Percentiles rank a stretch among this genome's conserved stretches.
These are phyloP conservation scores for Plasmodium sp. DNA, from an alignment of 169 alveolate genomes.

Conservation along the genomic window DNA sequence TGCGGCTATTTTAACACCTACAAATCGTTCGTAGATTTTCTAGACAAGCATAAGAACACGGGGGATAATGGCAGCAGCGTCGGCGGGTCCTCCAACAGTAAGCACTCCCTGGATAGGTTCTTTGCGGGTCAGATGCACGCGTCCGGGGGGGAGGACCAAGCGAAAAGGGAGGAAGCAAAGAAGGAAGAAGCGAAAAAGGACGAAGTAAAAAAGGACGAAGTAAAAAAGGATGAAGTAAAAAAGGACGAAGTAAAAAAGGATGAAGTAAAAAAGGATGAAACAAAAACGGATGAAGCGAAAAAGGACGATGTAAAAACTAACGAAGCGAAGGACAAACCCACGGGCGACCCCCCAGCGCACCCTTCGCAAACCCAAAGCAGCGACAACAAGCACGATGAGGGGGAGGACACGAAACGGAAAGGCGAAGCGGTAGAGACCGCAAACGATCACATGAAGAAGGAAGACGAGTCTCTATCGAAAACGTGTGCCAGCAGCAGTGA, in stretches of 20 bases:
- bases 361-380: neutral
- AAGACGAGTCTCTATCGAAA: neutral
- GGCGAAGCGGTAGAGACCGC: neutral
- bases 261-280: neutral
- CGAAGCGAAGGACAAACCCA: neutral
- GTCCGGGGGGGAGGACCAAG: neutral
- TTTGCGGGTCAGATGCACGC: neutral
- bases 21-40: slow-evolving; percentile 27
- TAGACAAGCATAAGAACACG: slow-evolving; percentile 26
- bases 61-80: slow-evolving; percentile 51
- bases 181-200: neutral
- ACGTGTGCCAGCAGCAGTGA: neutral
- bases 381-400: neutral
- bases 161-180: neutral
- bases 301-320: neutral
- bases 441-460: neutral
- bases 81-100: slow-evolving; percentile 12
- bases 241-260: neutral
- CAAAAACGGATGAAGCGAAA: neutral
- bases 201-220: neutral
- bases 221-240: neutral
- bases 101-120: neutral
- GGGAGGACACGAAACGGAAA: neutral
- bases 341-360: neutral
- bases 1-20: slow-evolving; percentile 66